Base-by-base conservation (phyloP, 495 filamentous ascomycete species). In the Penicillium ochrochloron region DNA sequence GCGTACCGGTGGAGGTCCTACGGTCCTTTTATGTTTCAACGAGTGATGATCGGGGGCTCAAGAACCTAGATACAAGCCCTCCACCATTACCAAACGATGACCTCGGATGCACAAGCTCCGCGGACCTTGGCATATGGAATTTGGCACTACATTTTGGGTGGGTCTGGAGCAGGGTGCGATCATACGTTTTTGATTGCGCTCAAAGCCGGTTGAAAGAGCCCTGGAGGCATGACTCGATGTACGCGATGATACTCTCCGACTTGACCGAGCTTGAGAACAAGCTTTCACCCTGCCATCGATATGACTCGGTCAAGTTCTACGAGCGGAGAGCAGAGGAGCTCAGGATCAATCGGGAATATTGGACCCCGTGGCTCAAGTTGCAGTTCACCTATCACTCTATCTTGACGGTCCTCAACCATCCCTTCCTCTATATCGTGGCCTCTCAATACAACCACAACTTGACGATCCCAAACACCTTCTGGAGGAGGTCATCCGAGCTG, bases 311-410 rank as follows among this genome's bases (percentile, higher is more conserved):
- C 59, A 80, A 79, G 39, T 82, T 82, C 33, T 82, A 81, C 52
- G 74, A 78, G 54, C 80, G 80, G 17, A 72, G 69, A 12, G 66
- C 74, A 0, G 75, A 77, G 14, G 78, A 81, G 41, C 58, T 82
- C 3, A 62, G 70, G 21, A 39, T 64, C 10, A 77, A 76, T 56
- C 67, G 73, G 10, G 73, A 73, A 34, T 82, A 82, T 62, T 82
- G 76, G 76, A 71, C 70, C 21, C 77, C 80, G 3, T 82, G 80
- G 80, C 66, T 82, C 42, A 81, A 80, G 51, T 62, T 78, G 42
- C 80, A 82, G 60, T 81, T 82, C 62, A 80, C 77, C 29, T 82
- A 82, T 59, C 80, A 82, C 59, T 74, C 70, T 42, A 81, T 82
- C 52, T 60, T 78, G 31, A 80, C 80, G 2, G 76, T 82, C 12